Percentiles rank a stretch among this genome's conserved stretches.
These are phyloP conservation scores for Chenopodium formosanum DNA, from an alignment of 148 eudicot genomes.

Conservation along the genomic window DNA sequence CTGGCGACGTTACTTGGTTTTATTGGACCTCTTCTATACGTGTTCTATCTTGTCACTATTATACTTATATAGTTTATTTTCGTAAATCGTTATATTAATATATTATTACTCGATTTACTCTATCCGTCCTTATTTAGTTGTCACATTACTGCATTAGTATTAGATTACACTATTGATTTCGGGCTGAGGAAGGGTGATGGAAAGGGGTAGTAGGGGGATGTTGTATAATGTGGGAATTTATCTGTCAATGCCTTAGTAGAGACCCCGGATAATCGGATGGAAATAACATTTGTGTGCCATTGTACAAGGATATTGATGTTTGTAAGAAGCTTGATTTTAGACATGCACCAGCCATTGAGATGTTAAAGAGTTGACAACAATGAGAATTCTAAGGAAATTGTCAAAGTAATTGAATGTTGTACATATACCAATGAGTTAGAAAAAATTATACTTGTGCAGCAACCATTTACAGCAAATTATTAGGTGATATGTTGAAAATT, in stretches of 20 bases:
- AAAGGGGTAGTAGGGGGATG: neutral
- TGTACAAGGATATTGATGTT: neutral
- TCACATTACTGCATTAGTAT: neutral
- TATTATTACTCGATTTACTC: too few relatives aligned
- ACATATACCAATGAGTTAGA: neutral
- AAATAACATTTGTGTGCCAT: neutral
- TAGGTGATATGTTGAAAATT: neutral
- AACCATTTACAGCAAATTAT: neutral
- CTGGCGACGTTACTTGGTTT: neutral
- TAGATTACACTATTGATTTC: neutral
- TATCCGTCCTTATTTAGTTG: neutral
- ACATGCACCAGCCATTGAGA: neutral
- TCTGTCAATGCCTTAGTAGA: neutral
- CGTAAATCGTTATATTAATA: too few relatives aligned
- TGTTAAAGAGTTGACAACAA: neutral
- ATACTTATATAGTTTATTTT: too few relatives aligned
- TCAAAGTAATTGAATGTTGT: neutral
- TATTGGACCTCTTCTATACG: slow-evolving; percentile 5
- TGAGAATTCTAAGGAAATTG: neutral
- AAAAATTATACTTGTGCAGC: neutral
- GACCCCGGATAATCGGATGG: neutral
- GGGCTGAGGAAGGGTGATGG: neutral
- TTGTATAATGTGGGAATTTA: neutral
- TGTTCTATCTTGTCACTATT: neutral
- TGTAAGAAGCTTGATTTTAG: neutral